Evolutionary conservation across 108 stramenopile genomes (phyloP), one percentile per base, ranked within the genome.

Genomic region (Stephanodiscus triporus): DNA sequence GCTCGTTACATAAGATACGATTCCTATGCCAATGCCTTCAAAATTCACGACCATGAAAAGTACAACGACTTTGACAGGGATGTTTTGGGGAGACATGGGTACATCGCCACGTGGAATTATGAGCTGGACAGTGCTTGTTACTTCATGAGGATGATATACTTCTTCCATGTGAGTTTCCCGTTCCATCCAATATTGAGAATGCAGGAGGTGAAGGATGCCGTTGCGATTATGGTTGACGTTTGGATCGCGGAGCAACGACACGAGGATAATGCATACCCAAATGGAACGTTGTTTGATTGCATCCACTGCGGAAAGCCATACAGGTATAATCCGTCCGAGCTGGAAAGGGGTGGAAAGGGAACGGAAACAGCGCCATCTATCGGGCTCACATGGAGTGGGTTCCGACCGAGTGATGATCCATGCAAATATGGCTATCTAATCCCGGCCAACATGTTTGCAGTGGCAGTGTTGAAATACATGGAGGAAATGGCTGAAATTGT

Each of bases 1-100:
- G 87, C 90, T 13, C 61, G 65, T 51, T 83, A 77, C 19, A 85
- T 94, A 20, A 66, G 83, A 3, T 70, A 84, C 69, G 88, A 91
- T 78, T 86, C 92, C 0, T 94, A 89, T 57, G 92, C 88, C 30
- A 84, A 84, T 66, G 85, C 85, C 42, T 88, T 85, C 68, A 55
- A 66, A 29, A 62, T 80, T 10, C 64, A 82, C 34, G 63, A 78
- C 67, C 65, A 75, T 22, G 72, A 75, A 40, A 65, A 74, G 53
- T 83, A 84, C 50, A 69, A 40, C 3, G 63, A 58, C 9, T 68
- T 66, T 22, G 70, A 50, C 36, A 74, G 81, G 19, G 73, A 77
- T 40, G 55, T 49, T 30, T 64, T 89, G 63, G 88, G 88, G 23
- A 73, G 88, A 27, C 80, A 77, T 58, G 88, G 80, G 2, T 80